Percentiles rank a stretch among this genome's conserved stretches.
Conservation (phyloP, 495 filamentous ascomycete species). For the Aspergillus mulundensis region DNA sequence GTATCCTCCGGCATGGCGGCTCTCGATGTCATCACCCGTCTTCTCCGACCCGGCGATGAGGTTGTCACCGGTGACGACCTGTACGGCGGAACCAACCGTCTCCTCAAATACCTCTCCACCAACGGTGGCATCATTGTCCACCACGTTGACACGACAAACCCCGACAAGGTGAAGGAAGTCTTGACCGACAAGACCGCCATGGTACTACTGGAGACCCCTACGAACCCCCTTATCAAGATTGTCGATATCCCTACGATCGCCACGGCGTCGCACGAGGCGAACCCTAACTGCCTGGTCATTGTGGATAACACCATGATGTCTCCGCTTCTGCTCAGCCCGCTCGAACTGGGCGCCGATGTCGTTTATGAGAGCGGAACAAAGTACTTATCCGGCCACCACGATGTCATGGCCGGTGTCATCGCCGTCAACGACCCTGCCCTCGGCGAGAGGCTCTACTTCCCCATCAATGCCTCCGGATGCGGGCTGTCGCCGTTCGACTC, state of each 20-base stretch:
- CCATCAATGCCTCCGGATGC: slow-evolving; percentile 92
- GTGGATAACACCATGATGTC: slow-evolving; percentile 99
- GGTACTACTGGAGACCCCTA: slow-evolving; percentile 94
- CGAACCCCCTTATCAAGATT: slow-evolving; percentile 97
- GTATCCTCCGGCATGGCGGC: slow-evolving; percentile 97
- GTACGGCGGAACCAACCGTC: slow-evolving; percentile 91
- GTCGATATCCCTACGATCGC: slow-evolving; percentile 83
- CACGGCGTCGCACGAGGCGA: slow-evolving; percentile 67
- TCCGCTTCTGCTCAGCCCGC: slow-evolving; percentile 83
- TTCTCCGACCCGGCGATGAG: slow-evolving; percentile 90
- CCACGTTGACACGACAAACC: slow-evolving; percentile 88
- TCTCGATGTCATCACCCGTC: slow-evolving; percentile 91
- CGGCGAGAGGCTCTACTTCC: slow-evolving; percentile 89
- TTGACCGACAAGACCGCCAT: slow-evolving; percentile 80
- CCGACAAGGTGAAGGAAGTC: slow-evolving; percentile 61
- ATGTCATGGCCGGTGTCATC: slow-evolving; percentile 96
- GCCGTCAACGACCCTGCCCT: slow-evolving; percentile 76
- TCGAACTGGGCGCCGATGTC: slow-evolving; percentile 91
- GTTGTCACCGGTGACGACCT: slow-evolving; percentile 96
- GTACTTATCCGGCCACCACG: slow-evolving; percentile 96
- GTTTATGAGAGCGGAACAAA: slow-evolving; percentile 98
- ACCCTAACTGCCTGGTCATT: slow-evolving; percentile 75
- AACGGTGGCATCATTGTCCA: slow-evolving; percentile 88
- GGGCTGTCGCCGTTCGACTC: slow-evolving; percentile 92
- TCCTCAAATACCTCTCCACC: slow-evolving; percentile 85